Base-by-base conservation (phyloP, 2,329 filamentous ascomycete species). In the Fusarium tricinctum region DNA sequence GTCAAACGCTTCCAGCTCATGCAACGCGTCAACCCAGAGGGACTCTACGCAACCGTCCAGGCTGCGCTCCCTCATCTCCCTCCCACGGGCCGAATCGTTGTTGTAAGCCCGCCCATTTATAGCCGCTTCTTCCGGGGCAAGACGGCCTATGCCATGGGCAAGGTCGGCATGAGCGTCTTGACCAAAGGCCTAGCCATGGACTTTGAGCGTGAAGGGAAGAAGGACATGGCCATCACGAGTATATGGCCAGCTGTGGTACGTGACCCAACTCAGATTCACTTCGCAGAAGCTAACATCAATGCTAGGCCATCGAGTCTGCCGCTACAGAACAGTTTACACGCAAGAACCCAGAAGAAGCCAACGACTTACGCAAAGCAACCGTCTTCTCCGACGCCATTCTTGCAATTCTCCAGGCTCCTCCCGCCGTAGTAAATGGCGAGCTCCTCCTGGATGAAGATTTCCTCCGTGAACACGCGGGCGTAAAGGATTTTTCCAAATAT, bases 141-240 rank as follows among this genome's bases (percentile, higher is more conserved):
- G 84, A 92, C 92, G 2, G 92, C 91, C 15, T 97, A 97, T 79
- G 92, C 93, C 4, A 84, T 89, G 79, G 89, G 89, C 3, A 96
- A 96, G 76, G 86, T 95, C 5, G 92, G 84, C 44, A 97, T 97
- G 93, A 91, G 88, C 72, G 91, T 95, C 5, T 76, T 97, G 44
- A 93, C 91, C 0, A 92, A 93, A 76, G 93, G 93, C 0, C 81
- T 97, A 15, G 92, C 91, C 1, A 93, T 96, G 90, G 93, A 97
- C 72, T 92, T 92, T 75, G 81, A 87, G 68, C 82, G 93, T 32
- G 85, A 94, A 70, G 89, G 86, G 0, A 84, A 86, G 70, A 79
- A 74, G 0, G 82, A 87, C 8, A 93, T 95, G 91, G 90, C 91
- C 13, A 89, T 96, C 56, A 93, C 90, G 0, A 92, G 91, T 69